These are phyloP conservation scores for Ogataea methanolica DNA, from an alignment of 805 yeast genomes.

Conservation along the genomic window DNA sequence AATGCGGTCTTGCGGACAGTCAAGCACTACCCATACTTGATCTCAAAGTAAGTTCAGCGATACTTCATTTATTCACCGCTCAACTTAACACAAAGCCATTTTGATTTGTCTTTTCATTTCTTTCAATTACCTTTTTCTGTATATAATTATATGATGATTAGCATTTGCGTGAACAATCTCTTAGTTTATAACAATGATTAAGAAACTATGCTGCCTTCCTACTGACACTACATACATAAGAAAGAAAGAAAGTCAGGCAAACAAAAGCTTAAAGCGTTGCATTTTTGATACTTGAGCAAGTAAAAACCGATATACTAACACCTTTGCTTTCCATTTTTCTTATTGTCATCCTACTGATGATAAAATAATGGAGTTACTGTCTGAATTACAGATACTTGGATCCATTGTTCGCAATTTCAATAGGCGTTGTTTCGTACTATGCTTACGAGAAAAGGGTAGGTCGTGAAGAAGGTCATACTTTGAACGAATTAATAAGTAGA, in stretches of 20 bases:
- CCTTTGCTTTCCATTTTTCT: neutral
- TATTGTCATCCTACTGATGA: neutral
- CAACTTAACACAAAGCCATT: neutral
- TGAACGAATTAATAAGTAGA: slow-evolving; percentile 47
- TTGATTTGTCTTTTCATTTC: neutral
- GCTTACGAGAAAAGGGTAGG: slow-evolving; percentile 56
- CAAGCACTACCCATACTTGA: slow-evolving; percentile 37
- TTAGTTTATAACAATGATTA: slow-evolving; percentile 8
- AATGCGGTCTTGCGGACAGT: slow-evolving; percentile 13
- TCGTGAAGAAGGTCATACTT: slow-evolving; percentile 54
- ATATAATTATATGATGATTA: slow-evolving; percentile 10
- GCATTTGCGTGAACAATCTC: slow-evolving; percentile 17
- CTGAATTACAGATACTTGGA: slow-evolving; percentile 42
- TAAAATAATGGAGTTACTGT: neutral
- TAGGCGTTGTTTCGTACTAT: slow-evolving; percentile 63
- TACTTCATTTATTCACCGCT: neutral
- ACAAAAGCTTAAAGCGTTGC: neutral
- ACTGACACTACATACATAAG: slow-evolving; percentile 3
- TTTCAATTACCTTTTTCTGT: neutral
- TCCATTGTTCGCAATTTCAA: slow-evolving; percentile 57
- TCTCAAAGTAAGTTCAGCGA: slow-evolving; percentile 33
- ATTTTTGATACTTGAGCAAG: neutral
- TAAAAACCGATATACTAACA: neutral
- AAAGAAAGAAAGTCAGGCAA: neutral
- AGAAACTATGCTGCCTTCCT: slow-evolving; percentile 11